Evolutionary conservation across 768 basidiomycete genomes (phyloP).

Genomic region (Agrocybe chaxingu): DNA sequence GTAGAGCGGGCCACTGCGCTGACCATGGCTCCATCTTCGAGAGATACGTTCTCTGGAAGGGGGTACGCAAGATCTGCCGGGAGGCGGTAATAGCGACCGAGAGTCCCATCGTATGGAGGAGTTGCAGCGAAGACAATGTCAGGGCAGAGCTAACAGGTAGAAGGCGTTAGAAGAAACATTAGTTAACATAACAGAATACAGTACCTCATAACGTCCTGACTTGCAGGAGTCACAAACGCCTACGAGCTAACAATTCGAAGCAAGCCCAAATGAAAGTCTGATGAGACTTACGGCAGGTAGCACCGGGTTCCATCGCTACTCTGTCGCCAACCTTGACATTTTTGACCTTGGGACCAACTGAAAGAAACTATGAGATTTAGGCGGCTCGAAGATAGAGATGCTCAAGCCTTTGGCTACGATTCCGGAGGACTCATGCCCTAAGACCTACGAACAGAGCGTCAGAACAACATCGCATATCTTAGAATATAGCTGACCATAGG

Average conservation of each 20-base stretch:
- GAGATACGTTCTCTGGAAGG: slow-evolving; percentile 77
- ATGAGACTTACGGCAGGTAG: slow-evolving; percentile 60
- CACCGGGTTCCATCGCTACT: slow-evolving; percentile 91
- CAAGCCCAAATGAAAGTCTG: neutral
- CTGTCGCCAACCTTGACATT: slow-evolving; percentile 78
- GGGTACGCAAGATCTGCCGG: slow-evolving; percentile 83
- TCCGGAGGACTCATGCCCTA: slow-evolving; percentile 93
- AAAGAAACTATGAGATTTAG: neutral
- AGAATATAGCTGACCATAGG: slow-evolving; percentile 58
- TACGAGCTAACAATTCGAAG: slow-evolving; percentile 15
- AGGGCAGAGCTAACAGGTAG: slow-evolving; percentile 60
- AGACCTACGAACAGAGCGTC: slow-evolving; percentile 42
- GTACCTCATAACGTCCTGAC: slow-evolving; percentile 76
- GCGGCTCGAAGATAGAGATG: neutral
- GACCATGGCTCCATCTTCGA: slow-evolving; percentile 96
- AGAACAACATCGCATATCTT: neutral
- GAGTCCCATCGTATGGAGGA: slow-evolving; percentile 90
- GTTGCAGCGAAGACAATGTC: slow-evolving; percentile 90
- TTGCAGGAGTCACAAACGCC: slow-evolving; percentile 80
- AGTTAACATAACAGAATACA: slow-evolving; percentile 6
- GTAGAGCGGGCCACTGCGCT: neutral
- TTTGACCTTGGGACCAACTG: slow-evolving; percentile 77
- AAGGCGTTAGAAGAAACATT: neutral
- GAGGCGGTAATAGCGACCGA: slow-evolving; percentile 81
- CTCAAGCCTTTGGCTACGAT: slow-evolving; percentile 63